A percentile compares a stretch with the other conserved stretches of the same genome.
These are phyloP conservation scores for Metschnikowia santaceciliae DNA, from an alignment of 805 yeast genomes.

Conservation along the genomic window DNA sequence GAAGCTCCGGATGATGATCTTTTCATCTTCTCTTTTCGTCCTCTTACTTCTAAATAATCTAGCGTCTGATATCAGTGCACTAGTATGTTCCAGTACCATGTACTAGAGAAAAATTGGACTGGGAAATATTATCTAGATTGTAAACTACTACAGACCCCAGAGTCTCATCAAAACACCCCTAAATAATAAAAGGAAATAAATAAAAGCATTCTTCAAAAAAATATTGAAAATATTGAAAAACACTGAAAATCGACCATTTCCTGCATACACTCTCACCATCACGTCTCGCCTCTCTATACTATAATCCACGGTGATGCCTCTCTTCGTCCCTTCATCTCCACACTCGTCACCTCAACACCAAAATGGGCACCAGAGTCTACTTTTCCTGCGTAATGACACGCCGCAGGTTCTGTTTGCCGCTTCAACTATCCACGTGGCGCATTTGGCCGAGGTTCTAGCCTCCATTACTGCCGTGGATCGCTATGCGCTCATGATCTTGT, in stretches of 20 bases:
- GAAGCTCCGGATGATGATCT: too few species aligned
- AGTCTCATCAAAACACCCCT: too few species aligned
- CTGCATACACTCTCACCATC: not conserved
- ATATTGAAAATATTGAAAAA: too few species aligned
- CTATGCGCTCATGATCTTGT: constrained; percentile 34
- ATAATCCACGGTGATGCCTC: not conserved
- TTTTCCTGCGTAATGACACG: not conserved
- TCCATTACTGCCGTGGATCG: constrained; percentile 29
- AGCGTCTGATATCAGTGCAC: too few species aligned
- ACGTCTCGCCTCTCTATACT: not conserved
- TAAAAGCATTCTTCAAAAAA: too few species aligned
- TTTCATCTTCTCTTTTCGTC: too few species aligned
- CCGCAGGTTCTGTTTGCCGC: constrained; percentile 25
- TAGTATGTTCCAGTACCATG: too few species aligned
- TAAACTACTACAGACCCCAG: too few species aligned
- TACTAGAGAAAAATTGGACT: too few species aligned
- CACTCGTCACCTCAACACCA: not conserved
- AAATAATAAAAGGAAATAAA: too few species aligned
- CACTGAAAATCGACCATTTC: not conserved
- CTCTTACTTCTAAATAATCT: too few species aligned
- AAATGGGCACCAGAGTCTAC: not conserved
- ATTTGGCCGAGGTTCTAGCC: constrained; percentile 34
- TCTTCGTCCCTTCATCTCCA: constrained; percentile 17
- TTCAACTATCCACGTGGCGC: constrained; percentile 35
- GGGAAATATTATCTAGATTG: too few species aligned